A percentile compares a stretch with the other conserved stretches of the same genome.
Evolutionary conservation across 805 yeast genomes (phyloP).

Genomic region (Teunomyces stri): DNA sequence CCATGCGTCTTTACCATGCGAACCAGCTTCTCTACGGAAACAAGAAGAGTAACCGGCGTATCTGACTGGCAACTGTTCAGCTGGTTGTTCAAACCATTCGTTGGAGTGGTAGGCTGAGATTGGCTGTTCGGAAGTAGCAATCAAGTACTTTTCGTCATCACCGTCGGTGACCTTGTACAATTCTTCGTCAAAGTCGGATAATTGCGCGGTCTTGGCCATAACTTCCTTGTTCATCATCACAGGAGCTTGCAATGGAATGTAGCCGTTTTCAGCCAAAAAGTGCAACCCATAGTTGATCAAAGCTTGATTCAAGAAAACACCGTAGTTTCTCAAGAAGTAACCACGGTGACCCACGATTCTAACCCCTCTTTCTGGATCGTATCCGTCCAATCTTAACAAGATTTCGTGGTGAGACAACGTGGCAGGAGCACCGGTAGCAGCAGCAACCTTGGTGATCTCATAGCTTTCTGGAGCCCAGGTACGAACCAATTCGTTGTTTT

Average conservation of each 20-base stretch:
- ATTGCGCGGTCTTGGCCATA: slow-evolving; percentile 98
- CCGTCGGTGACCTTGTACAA: slow-evolving; percentile 96
- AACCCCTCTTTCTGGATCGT: slow-evolving; percentile 98
- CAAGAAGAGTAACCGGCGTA: slow-evolving; percentile 98
- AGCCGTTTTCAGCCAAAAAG: slow-evolving; percentile 75
- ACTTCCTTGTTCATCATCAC: slow-evolving; percentile 99
- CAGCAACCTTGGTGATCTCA: slow-evolving; percentile 61
- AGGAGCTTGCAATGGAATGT: slow-evolving; percentile 94
- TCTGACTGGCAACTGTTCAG: slow-evolving; percentile 92
- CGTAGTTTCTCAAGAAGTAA: slow-evolving; percentile 89
- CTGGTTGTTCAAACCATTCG: slow-evolving; percentile 98
- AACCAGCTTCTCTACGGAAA: slow-evolving; percentile 99
- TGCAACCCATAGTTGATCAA: slow-evolving; percentile 92
- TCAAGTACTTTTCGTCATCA: slow-evolving; percentile 93
- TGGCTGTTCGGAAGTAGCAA: slow-evolving; percentile 99
- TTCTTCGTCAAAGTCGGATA: slow-evolving; percentile 97
- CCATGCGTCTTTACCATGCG: slow-evolving; percentile 99
- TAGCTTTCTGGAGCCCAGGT: slow-evolving; percentile 82
- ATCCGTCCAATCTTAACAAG: slow-evolving; percentile 90
- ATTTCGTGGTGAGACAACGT: slow-evolving; percentile 92
- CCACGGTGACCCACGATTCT: slow-evolving; percentile 98
- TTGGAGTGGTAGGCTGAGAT: slow-evolving; percentile 95
- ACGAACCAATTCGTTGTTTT: slow-evolving; percentile 80
- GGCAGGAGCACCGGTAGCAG: slow-evolving; percentile 77
- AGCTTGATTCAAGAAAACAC: slow-evolving; percentile 98